A percentile compares a stretch with the other conserved stretches of the same genome.
Conservation (phyloP, 495 filamentous ascomycete genomes). For the Trichoderma erinaceum region DNA sequence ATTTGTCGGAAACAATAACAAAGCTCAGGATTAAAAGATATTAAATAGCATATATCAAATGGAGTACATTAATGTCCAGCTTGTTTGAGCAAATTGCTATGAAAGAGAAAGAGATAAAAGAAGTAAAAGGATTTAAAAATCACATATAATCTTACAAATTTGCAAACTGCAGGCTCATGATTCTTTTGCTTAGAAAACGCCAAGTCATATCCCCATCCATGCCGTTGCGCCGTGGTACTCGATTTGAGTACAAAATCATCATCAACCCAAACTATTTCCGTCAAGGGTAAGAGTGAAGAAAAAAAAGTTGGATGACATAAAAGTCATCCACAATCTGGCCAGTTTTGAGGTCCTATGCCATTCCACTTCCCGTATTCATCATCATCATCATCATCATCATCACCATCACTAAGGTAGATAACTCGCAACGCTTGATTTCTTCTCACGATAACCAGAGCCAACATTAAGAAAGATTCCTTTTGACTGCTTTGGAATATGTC, state of each 20-base stretch:
- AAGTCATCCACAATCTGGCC: no score
- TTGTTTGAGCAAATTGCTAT: not conserved
- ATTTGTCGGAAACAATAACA: not conserved
- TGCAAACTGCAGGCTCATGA: not conserved
- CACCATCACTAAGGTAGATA: not conserved
- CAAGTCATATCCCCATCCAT: not conserved
- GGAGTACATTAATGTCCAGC: not conserved
- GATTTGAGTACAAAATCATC: no score
- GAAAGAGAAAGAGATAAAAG: not conserved
- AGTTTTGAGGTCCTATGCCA: no score
- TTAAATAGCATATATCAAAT: not conserved
- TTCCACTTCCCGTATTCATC: not conserved
- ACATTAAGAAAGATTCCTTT: slow-evolving; percentile 7
- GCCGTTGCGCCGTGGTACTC: no score
- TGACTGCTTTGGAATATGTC: slow-evolving; percentile 18
- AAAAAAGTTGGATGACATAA: no score
- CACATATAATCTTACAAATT: not conserved
- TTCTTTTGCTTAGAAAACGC: not conserved
- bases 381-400: not conserved
- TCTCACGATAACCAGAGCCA: not conserved
- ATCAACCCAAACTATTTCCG: no score
- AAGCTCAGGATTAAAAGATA: not conserved
- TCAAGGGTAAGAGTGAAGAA: no score
- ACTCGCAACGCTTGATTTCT: not conserved
- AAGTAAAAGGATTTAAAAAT: not conserved